Evolutionary conservation across 768 basidiomycete species (phyloP).

Genomic region (Lentinula boryana): DNA sequence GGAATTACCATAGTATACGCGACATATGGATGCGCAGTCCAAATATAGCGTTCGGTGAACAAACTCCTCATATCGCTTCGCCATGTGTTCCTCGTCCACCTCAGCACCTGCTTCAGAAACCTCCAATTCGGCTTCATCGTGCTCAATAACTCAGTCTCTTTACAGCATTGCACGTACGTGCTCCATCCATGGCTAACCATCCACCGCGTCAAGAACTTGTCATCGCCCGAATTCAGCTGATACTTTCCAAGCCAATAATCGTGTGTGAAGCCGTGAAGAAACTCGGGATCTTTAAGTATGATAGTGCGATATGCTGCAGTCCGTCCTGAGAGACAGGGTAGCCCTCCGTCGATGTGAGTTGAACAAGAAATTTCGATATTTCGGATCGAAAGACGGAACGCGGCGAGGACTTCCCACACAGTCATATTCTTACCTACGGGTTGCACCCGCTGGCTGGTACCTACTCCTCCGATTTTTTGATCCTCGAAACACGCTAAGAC

Average conservation of each 20-base stretch:
- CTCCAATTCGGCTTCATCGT: conserved; percentile 98
- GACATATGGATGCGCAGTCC: conserved; percentile 87
- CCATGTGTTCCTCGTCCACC: conserved; percentile 96
- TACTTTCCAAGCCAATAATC: conserved; percentile 94
- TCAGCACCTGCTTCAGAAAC: conserved; percentile 87
- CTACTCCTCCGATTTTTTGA: conserved; percentile 88
- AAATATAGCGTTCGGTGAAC: conserved; percentile 84
- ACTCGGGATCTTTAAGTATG: conserved; percentile 92
- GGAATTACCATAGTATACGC: conserved; percentile 85
- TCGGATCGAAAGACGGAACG: conserved; percentile 87
- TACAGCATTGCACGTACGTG: conserved; percentile 88
- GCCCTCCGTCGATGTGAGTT: conserved; percentile 89
- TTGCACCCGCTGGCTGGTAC: conserved; percentile 86
- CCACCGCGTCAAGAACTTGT: conserved; percentile 94
- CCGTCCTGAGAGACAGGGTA: conserved; percentile 87
- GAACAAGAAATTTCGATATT: conserved; percentile 90
- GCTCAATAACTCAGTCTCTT: conserved; percentile 78
- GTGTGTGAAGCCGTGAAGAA: conserved; percentile 88
- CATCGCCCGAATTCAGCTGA: conserved; percentile 90
- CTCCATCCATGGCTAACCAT: conserved; percentile 95
- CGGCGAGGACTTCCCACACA: conserved; percentile 93
- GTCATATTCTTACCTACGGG: conserved; percentile 75
- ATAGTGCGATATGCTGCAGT: conserved; percentile 93
- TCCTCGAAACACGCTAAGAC: conserved; percentile 92
- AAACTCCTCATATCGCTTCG: conserved; percentile 81